Evolutionary conservation across 139 green algal species (phyloP).

Genomic region (Chloropicon primus): DNA sequence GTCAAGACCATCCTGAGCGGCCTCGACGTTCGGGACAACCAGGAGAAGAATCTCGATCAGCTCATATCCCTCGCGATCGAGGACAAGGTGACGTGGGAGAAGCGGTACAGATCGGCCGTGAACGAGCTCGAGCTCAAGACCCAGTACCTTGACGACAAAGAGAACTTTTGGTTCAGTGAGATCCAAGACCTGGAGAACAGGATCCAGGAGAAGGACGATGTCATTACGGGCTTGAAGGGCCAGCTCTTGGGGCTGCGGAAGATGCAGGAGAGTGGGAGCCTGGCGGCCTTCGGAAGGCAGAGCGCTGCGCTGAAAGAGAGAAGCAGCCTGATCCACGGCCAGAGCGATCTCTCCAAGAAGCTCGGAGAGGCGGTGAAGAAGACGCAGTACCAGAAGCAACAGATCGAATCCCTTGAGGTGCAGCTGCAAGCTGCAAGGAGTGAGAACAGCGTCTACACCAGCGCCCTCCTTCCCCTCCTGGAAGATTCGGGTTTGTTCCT

Average conservation of each 20-base stretch:
- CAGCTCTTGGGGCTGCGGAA: neutral
- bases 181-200: neutral
- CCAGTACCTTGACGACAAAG: neutral
- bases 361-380: neutral
- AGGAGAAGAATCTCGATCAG: neutral
- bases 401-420: neutral
- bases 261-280: neutral
- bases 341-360: neutral
- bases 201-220: neutral
- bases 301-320: neutral
- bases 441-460: neutral
- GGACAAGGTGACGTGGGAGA: neutral
- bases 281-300: neutral
- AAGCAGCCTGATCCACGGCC: neutral
- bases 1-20: neutral
- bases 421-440: neutral
- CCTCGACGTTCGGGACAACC: neutral
- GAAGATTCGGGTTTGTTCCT: neutral
- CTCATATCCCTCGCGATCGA: neutral
- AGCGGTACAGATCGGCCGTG: neutral
- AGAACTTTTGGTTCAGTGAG: neutral
- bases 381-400: neutral
- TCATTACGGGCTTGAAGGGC: neutral
- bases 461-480: neutral
- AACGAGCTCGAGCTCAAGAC: neutral